Conservation (phyloP, 257 asterid species). For the Pogostemon cablin region DNA sequence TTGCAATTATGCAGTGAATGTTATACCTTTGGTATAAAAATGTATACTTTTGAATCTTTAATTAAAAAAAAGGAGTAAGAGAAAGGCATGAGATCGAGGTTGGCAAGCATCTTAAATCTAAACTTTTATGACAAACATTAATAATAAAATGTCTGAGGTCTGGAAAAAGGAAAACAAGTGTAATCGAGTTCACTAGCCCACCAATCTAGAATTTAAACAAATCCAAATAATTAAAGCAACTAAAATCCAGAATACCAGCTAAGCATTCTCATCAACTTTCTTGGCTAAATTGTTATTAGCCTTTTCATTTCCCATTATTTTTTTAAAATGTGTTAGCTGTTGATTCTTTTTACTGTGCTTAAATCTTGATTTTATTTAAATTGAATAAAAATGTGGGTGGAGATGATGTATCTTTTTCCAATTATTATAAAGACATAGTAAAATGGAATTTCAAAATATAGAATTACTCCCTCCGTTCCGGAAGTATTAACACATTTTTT, state of each 20-base stretch:
- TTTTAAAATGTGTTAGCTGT: neutral
- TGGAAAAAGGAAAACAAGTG: conserved; percentile 34
- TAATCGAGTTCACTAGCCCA: conserved; percentile 55
- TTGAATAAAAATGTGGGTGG: too few relatives aligned
- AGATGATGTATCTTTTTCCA: neutral
- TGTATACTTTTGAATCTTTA: neutral
- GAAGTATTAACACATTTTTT: too few relatives aligned
- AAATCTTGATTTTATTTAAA: too few relatives aligned
- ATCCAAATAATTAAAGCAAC: conserved; percentile 20
- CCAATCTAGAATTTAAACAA: conserved; percentile 43
- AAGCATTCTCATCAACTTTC: conserved; percentile 24
- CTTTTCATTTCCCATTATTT: neutral
- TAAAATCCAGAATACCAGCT: conserved; percentile 54
- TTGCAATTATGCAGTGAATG: too few relatives aligned
- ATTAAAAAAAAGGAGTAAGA: conserved; percentile 3
- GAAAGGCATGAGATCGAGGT: conserved; percentile 47
- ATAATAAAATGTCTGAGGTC: conserved; percentile 20
- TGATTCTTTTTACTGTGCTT: too few relatives aligned
- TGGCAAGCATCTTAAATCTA: conserved; percentile 41
- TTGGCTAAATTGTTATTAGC: neutral
- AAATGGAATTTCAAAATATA: too few relatives aligned
- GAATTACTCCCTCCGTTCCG: too few relatives aligned
- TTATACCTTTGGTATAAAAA: too few relatives aligned
- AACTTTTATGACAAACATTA: neutral
- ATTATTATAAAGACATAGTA: too few relatives aligned